Base-by-base conservation (phyloP, 1,139 yeast species). In the Martiniozyma asiatica region DNA sequence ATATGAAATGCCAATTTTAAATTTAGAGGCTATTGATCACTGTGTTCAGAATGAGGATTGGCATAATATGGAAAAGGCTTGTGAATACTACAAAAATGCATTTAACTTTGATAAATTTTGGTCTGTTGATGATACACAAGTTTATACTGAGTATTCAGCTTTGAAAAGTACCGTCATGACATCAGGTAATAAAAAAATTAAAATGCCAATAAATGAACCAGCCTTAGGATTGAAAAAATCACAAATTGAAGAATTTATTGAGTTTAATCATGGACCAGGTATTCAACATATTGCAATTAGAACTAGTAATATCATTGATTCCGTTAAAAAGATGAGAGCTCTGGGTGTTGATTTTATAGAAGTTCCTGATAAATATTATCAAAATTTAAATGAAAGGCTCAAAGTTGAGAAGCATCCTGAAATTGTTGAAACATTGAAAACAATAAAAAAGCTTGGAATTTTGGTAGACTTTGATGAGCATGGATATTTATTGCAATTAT, bases 191-290 rank as follows among this genome's bases (percentile, higher is more conserved):
- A 81, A 78, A 5, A 53, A 48, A 27, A 67, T 80, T 41, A 79
- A 79, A 51, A 73, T 82, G 68, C 94, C 94, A 8, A 68, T 82
- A 29, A 82, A 81, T 51, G 93, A 81, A 50, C 94, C 94, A 0
- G 87, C 84, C 0, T 49, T 58, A 32, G 81, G 87, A 2, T 55
- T 58, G 34, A 66, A 66, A 47, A 70, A 64, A 47, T 73, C 87
- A 2, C 94, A 82, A 50, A 75, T 82, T 39, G 93, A 81, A 53
- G 94, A 82, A 50, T 82, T 77, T 48, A 55, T 77, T 41, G 80
- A 75, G 33, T 82, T 61, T 45, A 66, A 80, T 48, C 70, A 70
- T 26, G 93, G 94, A 0, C 76, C 93, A 0, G 94, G 94, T 2
- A 67, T 82, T 20, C 94, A 82, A 53, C 94, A 82, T 47, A 60